Percentiles rank a stretch among this genome's conserved stretches.
Conservation (phyloP, 1,139 yeast species). For the Diutina catenulata region DNA sequence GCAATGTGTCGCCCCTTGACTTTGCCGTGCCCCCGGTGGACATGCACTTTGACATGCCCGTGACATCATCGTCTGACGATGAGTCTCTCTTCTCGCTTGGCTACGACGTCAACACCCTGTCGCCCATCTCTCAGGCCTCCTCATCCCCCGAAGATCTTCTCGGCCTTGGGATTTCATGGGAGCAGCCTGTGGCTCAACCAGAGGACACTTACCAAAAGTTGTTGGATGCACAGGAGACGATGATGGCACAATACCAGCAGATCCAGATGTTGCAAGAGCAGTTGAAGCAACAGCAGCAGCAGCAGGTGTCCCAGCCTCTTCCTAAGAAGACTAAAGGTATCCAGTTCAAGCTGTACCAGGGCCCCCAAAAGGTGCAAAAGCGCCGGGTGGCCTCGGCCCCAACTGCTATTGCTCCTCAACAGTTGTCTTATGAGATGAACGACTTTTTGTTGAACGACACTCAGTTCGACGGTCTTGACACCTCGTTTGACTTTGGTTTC, state of each 20-base stretch:
- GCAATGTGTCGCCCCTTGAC: constrained; percentile 2
- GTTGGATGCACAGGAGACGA: constrained; percentile 5
- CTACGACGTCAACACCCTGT: neutral
- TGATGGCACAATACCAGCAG: constrained; percentile 5
- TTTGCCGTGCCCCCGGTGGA: neutral
- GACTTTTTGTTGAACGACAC: constrained; percentile 1
- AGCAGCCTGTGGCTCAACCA: too few relatives aligned
- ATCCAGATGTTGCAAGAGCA: constrained; percentile 4
- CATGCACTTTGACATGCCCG: neutral
- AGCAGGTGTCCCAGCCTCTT: neutral
- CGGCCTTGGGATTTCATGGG: constrained; percentile 5
- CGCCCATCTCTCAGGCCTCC: constrained; percentile 2
- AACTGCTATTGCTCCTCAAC: neutral
- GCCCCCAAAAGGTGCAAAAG: too few relatives aligned
- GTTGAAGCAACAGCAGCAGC: constrained; percentile 1
- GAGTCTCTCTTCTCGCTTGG: constrained; percentile 3
- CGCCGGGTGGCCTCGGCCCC: constrained; percentile 5
- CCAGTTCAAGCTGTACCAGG: too few relatives aligned
- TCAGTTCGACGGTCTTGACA: constrained; percentile 4
- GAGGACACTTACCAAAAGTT: constrained; percentile 4
- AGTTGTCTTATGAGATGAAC: neutral
- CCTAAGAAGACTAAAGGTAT: too few relatives aligned
- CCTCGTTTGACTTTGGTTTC: constrained; percentile 4
- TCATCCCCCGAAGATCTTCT: neutral
- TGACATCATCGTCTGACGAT: neutral